Evolutionary conservation across 805 yeast genomes (phyloP).

Genomic region (Yamadazyma takamatsuzukensis): DNA sequence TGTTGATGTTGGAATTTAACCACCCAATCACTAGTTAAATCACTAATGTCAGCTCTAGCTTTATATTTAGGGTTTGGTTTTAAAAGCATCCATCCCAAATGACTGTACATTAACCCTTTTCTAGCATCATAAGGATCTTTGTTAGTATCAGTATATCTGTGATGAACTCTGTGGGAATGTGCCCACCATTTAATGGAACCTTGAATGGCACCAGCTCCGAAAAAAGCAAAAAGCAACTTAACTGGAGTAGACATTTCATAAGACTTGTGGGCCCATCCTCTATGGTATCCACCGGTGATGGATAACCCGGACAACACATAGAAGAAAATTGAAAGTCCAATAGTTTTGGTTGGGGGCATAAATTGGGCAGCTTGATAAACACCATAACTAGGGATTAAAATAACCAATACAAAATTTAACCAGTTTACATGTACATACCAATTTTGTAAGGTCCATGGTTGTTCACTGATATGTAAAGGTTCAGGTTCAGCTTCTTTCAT

Average conservation of each 20-base stretch:
- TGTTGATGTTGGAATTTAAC: slow-evolving; percentile 81
- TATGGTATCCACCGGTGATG: slow-evolving; percentile 81
- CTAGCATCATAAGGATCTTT: slow-evolving; percentile 88
- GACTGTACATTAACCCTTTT: slow-evolving; percentile 79
- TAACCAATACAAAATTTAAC: slow-evolving; percentile 66
- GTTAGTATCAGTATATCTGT: slow-evolving; percentile 77
- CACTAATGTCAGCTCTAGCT: slow-evolving; percentile 80
- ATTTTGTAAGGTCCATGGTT: slow-evolving; percentile 70
- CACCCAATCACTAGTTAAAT: slow-evolving; percentile 71
- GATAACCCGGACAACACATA: slow-evolving; percentile 66
- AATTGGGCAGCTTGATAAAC: slow-evolving; percentile 39
- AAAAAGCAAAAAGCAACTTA: slow-evolving; percentile 63
- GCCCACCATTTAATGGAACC: slow-evolving; percentile 92
- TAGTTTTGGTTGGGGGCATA: slow-evolving; percentile 51
- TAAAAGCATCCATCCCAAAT: slow-evolving; percentile 81
- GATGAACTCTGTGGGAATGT: slow-evolving; percentile 81
- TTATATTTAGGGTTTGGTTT: slow-evolving; percentile 79
- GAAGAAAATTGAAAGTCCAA: slow-evolving; percentile 48
- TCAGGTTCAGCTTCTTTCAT: slow-evolving; percentile 32
- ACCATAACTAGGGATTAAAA: slow-evolving; percentile 58
- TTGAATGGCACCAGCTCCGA: slow-evolving; percentile 80
- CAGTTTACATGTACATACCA: slow-evolving; percentile 78
- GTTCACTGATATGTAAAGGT: slow-evolving; percentile 64
- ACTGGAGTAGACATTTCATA: slow-evolving; percentile 61
- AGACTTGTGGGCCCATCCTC: slow-evolving; percentile 75